Conservation (phyloP, 1,284 basidiomycete species). For the Fomitopsis pinicola region DNA sequence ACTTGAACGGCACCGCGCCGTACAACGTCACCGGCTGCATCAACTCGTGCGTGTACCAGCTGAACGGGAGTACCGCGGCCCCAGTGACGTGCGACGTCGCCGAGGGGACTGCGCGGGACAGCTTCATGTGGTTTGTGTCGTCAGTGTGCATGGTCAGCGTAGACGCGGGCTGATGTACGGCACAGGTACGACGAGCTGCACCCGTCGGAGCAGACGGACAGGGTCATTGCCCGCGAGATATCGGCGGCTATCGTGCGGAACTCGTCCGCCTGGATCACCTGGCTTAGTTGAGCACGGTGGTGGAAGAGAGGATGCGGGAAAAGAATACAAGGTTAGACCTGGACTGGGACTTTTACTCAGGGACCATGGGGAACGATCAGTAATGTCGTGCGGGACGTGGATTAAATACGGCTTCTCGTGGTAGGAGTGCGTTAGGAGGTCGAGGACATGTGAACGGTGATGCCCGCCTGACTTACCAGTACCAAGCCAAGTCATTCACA, state of each 20-base stretch:
- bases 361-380: too few relatives aligned
- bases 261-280: constrained; percentile 9
- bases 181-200: constrained; percentile 53
- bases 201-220: constrained; percentile 48
- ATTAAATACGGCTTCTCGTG: too few relatives aligned
- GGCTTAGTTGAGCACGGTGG: constrained; percentile 9
- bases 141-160: neutral
- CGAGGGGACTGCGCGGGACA: constrained; percentile 40
- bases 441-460: too few relatives aligned
- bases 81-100: constrained; percentile 35
- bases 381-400: too few relatives aligned
- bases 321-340: neutral
- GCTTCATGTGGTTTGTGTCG: constrained; percentile 42
- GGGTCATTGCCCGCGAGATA: constrained; percentile 36
- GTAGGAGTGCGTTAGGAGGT: too few relatives aligned
- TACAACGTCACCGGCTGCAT: constrained; percentile 47
- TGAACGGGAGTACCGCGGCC: constrained; percentile 6
- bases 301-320: neutral
- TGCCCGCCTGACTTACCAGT: too few relatives aligned
- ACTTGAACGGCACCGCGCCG: constrained; percentile 54
- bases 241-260: constrained; percentile 6
- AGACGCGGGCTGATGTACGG: neutral
- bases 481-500: too few relatives aligned
- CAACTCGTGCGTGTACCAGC: constrained; percentile 9
- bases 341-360: too few relatives aligned